Base-by-base conservation (phyloP, 768 basidiomycete species). In the Mycena filopes region DNA sequence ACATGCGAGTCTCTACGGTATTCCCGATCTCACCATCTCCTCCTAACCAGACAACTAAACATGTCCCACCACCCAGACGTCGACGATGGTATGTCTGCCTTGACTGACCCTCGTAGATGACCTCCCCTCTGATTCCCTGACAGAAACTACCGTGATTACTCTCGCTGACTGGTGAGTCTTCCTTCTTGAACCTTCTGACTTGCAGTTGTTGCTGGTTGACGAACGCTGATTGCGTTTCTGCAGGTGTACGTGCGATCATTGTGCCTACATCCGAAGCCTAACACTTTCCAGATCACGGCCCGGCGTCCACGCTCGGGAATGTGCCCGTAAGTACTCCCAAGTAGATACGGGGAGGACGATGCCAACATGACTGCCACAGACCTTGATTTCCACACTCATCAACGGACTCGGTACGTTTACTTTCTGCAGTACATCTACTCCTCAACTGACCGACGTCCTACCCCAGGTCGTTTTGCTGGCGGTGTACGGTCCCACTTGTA, bases 11-110 rank as follows among this genome's bases (percentile, higher is more conserved):
- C 40, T 65, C 16, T 65, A 65, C 49, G 45, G 56, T 58, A 11
- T n/a, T n/a, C n/a, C n/a, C 0, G 46, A 20, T 28, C 26, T 26
- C 8, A 13, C 15, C 26, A 20, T 23, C 42, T 26, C 7, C 25
- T 25, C 38, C 38, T 20, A 45, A 33, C 38, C 36, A 10, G n/a
- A 1, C n/a, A 40, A 13, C 31, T 43, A 16, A 55, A n/a, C n/a
- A 2, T 42, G 13, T 18, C 8, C 23, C 23, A 8, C 23, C 47
- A 65, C 16, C 57, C 67, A 50, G 78, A 80, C 51, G 74, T 82
- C 29, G 82, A 84, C 53, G 75, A 86, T 69, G 83, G 83, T 83
- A 47, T 53, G 63, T 31, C n/a, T n/a, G n/a, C n/a, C n/a, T n/a
- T n/a, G n/a, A n/a, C n/a, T n/a, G n/a, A n/a, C n/a, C n/a, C n/a